Evolutionary conservation across 352 stramenopile genomes (phyloP).

Genomic region (Pythium brachiatum): DNA sequence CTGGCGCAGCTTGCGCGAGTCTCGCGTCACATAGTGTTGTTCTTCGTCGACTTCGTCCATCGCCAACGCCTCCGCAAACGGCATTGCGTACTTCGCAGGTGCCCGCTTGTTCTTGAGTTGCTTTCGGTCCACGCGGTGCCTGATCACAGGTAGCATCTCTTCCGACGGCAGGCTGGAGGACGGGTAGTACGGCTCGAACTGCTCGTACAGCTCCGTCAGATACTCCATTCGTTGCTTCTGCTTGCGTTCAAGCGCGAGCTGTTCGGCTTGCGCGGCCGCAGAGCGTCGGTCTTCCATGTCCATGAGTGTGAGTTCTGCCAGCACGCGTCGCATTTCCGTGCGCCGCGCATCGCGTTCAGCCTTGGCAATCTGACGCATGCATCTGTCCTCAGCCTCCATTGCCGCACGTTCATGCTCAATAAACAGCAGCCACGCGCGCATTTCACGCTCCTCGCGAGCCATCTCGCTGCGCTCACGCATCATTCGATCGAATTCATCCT

Average conservation of each 20-base stretch:
- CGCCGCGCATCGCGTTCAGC: conserved; percentile 25
- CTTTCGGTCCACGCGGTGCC: conserved; percentile 30
- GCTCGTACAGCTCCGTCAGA: conserved; percentile 52
- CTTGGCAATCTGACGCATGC: conserved; percentile 19
- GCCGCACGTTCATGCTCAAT: conserved; percentile 33
- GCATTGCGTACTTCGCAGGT: conserved; percentile 12
- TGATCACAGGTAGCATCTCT: conserved; percentile 48
- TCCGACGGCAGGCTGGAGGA: conserved; percentile 38
- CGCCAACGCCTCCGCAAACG: conserved; percentile 17
- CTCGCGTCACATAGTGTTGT: conserved; percentile 24
- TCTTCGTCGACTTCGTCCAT: conserved; percentile 26
- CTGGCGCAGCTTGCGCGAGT: conserved; percentile 25
- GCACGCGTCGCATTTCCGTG: conserved; percentile 33
- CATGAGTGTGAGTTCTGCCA: conserved; percentile 50
- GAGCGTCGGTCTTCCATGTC: conserved; percentile 48
- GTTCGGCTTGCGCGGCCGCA: conserved; percentile 26
- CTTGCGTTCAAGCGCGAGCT: conserved; percentile 27
- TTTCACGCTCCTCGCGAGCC: conserved; percentile 38
- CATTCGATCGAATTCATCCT: conserved; percentile 32
- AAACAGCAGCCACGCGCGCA: conserved; percentile 27
- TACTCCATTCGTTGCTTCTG: conserved; percentile 28
- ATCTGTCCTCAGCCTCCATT: conserved; percentile 51
- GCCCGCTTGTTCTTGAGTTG: not conserved
- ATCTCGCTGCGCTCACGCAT: conserved; percentile 25
- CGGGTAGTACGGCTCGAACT: conserved; percentile 55